Evolutionary conservation across 177 flowering plant species (phyloP), one percentile per base, ranked within the genome.

Genomic region (Telopea speciosissima): DNA sequence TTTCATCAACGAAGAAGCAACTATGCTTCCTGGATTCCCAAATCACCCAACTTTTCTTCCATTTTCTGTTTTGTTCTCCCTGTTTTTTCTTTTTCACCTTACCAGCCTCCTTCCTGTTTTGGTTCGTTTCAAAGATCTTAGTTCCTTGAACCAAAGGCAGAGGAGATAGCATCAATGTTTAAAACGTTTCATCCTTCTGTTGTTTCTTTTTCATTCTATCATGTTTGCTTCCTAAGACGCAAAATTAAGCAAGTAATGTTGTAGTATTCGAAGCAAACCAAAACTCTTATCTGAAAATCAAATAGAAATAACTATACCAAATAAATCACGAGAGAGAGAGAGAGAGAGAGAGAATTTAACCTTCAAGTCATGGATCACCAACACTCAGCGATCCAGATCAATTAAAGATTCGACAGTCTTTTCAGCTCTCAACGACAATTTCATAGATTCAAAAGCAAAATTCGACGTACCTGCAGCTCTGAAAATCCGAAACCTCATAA

Each of bases 391-490:
- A 56, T 58, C 45, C 68, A 54, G 28, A 63, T 63, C n/a, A 63
- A 12, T 42, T 25, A 11, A 63, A 52, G 65, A 73, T 22, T 61
- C 44, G 54, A 62, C 25, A 63, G 40, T 36, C 8, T 31, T 22
- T 28, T 25, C 6, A 9, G 23, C 9, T 23, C 63, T 73, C 45
- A 16, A 26, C 17, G 54, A 49, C 56, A 65, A 74, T 70, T 61
- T 66, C 74, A 68, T 5, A 61, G 8, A 44, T 60, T 31, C 65
- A 73, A 8, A 13, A 3, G 23, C 3, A 25, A 59, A 59, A 22
- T 9, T 63, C 68, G 14, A 69, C 67, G 52, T 65, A 70, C 77
- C 73, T 66, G 61, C 21, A 66, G 5, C 54, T 24, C 42, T 25
- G 42, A 25, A 36, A 65, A 26, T 24, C 62, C 33, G 19, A 49